Evolutionary conservation across 495 filamentous ascomycete genomes (phyloP).

Genomic region (Penicillium lividum): DNA sequence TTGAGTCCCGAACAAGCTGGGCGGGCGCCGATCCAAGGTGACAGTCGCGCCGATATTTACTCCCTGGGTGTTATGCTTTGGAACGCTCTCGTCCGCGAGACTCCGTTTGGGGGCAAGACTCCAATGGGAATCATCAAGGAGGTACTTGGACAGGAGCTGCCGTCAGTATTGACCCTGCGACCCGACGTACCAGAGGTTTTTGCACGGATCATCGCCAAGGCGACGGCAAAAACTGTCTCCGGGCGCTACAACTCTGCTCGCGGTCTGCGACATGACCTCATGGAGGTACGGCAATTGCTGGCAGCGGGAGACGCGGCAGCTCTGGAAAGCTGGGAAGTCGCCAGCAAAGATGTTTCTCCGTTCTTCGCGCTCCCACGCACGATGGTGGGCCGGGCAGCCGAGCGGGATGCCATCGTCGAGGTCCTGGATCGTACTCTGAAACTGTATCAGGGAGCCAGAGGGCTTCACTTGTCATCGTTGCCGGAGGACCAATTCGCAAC

Average conservation of each 20-base stretch:
- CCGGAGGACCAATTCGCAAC: conserved; percentile 15
- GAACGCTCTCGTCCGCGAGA: conserved; percentile 65
- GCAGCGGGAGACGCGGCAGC: conserved; percentile 58
- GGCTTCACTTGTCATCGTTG: conserved; percentile 44
- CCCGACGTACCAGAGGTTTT: conserved; percentile 68
- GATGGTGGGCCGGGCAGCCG: conserved; percentile 63
- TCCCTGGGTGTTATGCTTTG: conserved; percentile 72
- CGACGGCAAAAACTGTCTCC: conserved; percentile 70
- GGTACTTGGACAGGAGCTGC: conserved; percentile 65
- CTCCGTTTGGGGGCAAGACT: conserved; percentile 64
- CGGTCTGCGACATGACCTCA: conserved; percentile 68
- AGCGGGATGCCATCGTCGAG: conserved; percentile 54
- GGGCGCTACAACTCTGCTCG: conserved; percentile 73
- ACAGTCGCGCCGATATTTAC: conserved; percentile 75
- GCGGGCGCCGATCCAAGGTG: conserved; percentile 71
- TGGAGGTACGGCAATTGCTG: conserved; percentile 59
- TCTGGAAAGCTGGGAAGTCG: conserved; percentile 60
- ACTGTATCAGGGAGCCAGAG: conserved; percentile 12
- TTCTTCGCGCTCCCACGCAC: conserved; percentile 69
- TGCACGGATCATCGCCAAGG: conserved; percentile 68
- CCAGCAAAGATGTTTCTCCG: conserved; percentile 65
- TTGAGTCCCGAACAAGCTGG: conserved; percentile 68
- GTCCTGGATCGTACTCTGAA: conserved; percentile 64
- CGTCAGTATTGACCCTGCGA: conserved; percentile 60
- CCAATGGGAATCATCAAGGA: conserved; percentile 74